Conservation (phyloP, 78 protist species). For the Isochrysis galbana region DNA sequence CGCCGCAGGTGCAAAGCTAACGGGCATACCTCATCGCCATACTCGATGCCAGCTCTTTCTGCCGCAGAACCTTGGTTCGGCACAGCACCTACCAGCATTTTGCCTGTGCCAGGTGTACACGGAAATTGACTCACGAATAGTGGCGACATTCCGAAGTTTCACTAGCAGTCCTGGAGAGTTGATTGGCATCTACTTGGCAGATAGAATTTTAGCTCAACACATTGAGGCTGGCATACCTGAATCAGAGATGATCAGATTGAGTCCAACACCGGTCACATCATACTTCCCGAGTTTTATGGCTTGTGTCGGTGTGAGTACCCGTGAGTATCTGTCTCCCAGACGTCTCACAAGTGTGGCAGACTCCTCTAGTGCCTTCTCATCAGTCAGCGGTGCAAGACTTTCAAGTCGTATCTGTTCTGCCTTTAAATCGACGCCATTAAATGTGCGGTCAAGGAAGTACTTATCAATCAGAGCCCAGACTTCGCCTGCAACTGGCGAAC, state of each 20-base stretch:
- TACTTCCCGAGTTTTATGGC: background rate
- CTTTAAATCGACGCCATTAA: background rate
- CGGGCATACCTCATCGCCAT: background rate
- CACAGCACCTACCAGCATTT: background rate
- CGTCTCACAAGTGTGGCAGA: background rate
- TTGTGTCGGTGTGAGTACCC: background rate
- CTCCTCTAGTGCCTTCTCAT: background rate
- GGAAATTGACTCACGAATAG: too few relatives aligned
- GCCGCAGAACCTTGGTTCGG: background rate
- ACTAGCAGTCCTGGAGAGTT: too few relatives aligned
- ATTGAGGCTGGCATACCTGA: too few relatives aligned
- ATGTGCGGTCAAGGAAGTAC: background rate
- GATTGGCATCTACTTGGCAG: too few relatives aligned
- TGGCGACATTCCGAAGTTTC: too few relatives aligned
- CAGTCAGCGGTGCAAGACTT: background rate
- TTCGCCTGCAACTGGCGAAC: background rate
- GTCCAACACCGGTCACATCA: background rate
- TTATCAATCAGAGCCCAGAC: background rate
- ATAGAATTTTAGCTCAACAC: too few relatives aligned
- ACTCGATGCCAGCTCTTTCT: background rate
- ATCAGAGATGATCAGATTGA: background rate
- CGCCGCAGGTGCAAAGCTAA: too few relatives aligned
- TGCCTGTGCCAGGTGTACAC: background rate
- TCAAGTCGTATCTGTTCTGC: background rate
- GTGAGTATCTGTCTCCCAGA: background rate